A percentile compares a stretch with the other conserved stretches of the same genome.
Conservation (phyloP, 2,329 filamentous ascomycete genomes). For the Xylariaceae sp. region DNA sequence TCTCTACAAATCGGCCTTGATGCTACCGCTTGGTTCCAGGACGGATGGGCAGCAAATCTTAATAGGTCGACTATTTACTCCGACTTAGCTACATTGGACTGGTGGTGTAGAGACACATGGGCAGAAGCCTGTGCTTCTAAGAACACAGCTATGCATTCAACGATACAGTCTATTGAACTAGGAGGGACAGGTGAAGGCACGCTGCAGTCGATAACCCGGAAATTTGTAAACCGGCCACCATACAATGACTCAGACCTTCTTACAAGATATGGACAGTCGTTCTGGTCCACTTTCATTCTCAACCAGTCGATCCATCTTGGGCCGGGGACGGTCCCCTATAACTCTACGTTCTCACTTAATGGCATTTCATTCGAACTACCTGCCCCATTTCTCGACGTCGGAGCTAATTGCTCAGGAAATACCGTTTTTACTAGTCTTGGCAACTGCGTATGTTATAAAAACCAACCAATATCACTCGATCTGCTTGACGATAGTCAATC, state of each 20-base stretch:
- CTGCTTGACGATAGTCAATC: background rate
- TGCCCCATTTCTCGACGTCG: conserved; percentile 1
- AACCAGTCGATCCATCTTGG: background rate
- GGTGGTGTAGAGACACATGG: too few relatives aligned
- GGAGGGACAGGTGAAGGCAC: too few relatives aligned
- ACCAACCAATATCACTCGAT: background rate
- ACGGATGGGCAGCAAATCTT: background rate
- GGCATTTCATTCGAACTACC: background rate
- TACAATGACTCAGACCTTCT: background rate
- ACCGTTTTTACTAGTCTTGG: background rate
- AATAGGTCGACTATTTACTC: background rate
- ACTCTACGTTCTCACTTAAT: background rate
- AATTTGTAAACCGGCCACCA: too few relatives aligned
- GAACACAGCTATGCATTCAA: too few relatives aligned
- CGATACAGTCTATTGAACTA: too few relatives aligned
- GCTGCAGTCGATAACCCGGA: too few relatives aligned
- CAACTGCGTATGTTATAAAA: conserved; percentile 2
- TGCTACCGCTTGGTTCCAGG: background rate
- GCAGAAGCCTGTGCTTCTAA: too few relatives aligned
- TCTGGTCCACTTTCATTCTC: background rate
- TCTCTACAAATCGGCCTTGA: background rate
- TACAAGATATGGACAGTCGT: background rate
- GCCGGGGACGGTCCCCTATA: background rate
- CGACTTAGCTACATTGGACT: too few relatives aligned
- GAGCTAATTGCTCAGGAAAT: background rate